Evolutionary conservation across 2,329 filamentous ascomycete genomes (phyloP), one percentile per base, ranked within the genome.

Genomic region (Aspergillus fructus): DNA sequence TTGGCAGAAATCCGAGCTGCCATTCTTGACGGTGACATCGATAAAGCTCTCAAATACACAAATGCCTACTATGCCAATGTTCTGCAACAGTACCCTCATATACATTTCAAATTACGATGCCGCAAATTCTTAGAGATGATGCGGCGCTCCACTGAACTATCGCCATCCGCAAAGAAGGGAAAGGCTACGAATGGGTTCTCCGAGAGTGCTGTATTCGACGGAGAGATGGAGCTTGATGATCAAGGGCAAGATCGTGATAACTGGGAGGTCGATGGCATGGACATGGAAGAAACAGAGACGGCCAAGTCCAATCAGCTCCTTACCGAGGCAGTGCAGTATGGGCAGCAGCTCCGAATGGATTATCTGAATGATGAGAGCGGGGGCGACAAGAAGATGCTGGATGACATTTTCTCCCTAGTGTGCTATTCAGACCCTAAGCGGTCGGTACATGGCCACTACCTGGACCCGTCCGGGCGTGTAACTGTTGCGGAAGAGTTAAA

Each of bases 61-160:
- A 85, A 87, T 49, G 80, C 81, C 12, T 90, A 87, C 68, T 99
- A 97, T 66, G 89, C 91, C 5, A 82, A 83, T 23, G 91, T 97
- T 1, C 82, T 99, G 17, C 81, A 85, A 47, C 84, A 90, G 21
- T 91, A 96, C 68, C 86, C 90, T 54, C 86, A 91, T 53, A 91
- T 97, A 15, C 87, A 93, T 70, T 97, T 99, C 76, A 89, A 88
- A 57, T 79, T 99, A 49, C 86, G 89, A 64, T 97, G 93, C 70
- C 87, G 92, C 59, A 96, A 94, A 71, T 97, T 97, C 72, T 88
- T 97, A 59, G 94, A 99, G 74, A 93, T 99, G 88, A 91, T 96
- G 66, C 85, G 89, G 41, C 84, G 83, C 57, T 87, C 87, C 37
- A 86, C 88, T 2, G 89, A 93, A 64, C 74, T 89, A 17, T 78